These are phyloP conservation scores for Hymenoscyphus fructigenus DNA, from an alignment of 2,329 filamentous ascomycete genomes.

Conservation along the genomic window DNA sequence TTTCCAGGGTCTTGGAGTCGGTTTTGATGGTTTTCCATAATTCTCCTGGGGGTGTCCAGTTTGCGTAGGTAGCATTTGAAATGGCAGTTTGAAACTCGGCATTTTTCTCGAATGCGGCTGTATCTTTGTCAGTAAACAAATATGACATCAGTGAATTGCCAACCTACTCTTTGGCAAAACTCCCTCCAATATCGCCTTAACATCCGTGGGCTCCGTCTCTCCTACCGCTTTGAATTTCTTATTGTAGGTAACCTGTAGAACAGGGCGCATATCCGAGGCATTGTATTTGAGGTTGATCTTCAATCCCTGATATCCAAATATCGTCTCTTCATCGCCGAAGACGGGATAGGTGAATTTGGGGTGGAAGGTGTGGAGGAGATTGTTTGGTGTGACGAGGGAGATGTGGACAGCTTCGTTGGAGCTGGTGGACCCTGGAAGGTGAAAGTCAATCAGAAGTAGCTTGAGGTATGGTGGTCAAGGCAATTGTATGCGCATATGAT, in stretches of 20 bases:
- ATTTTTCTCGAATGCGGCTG: conserved; percentile 66
- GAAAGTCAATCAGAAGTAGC: background rate
- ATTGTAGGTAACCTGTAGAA: conserved; percentile 67
- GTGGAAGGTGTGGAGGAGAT: conserved; percentile 68
- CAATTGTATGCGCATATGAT: conserved; percentile 1
- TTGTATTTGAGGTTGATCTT: conserved; percentile 70
- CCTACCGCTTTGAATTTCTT: conserved; percentile 70
- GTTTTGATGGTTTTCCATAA: conserved; percentile 63
- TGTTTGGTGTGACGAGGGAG: conserved; percentile 55
- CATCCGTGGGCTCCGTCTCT: conserved; percentile 67
- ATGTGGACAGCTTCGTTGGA: conserved; percentile 57
- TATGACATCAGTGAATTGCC: background rate
- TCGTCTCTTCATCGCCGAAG: conserved; percentile 88
- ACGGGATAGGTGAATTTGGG: conserved; percentile 89
- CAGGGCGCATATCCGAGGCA: conserved; percentile 73
- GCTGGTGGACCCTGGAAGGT: conserved; percentile 32
- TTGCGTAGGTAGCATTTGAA: conserved; percentile 41
- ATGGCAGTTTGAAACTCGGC: conserved; percentile 61
- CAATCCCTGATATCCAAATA: conserved; percentile 85
- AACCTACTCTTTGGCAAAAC: conserved; percentile 66
- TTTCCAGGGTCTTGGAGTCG: conserved; percentile 68
- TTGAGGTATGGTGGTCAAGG: background rate
- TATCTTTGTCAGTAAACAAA: conserved; percentile 5
- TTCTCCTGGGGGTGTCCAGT: conserved; percentile 73
- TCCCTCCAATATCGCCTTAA: conserved; percentile 53